Evolutionary conservation across 192 early-diverging fungal species (phyloP).

Genomic region (Backusella morwellensis): DNA sequence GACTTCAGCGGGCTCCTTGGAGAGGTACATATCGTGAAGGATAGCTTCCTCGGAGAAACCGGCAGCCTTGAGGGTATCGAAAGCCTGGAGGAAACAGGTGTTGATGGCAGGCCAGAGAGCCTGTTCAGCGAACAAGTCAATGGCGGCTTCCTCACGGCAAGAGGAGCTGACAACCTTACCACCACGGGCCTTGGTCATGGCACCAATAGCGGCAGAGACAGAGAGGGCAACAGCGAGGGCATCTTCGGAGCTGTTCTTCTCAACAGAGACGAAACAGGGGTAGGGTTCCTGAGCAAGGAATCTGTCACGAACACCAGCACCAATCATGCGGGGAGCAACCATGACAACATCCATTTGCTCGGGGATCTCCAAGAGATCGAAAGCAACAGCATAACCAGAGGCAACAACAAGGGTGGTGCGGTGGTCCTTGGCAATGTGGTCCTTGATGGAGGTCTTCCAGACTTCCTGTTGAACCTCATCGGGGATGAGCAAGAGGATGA

Average conservation of each 20-base stretch:
- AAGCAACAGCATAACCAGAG: conserved; percentile 20
- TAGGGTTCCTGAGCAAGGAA: conserved; percentile 20
- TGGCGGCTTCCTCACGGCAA: conserved; percentile 19
- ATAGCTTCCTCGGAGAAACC: conserved; percentile 22
- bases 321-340: conserved; percentile 24
- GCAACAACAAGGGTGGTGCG: conserved; percentile 17
- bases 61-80: conserved; percentile 13
- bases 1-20: conserved; percentile 19
- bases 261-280: conserved; percentile 21
- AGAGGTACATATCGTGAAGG: conserved; percentile 21
- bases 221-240: conserved; percentile 8
- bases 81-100: conserved; percentile 20
- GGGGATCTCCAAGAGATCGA: conserved; percentile 19
- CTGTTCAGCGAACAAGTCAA: conserved; percentile 19
- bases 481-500: conserved; percentile 18
- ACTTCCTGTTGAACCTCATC: conserved; percentile 22
- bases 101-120: conserved; percentile 24
- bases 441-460: conserved; percentile 13
- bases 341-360: conserved; percentile 19
- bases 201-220: conserved; percentile 11
- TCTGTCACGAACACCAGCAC: conserved; percentile 24
- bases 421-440: conserved; percentile 6
- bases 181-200: conserved; percentile 13
- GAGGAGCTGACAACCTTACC: conserved; percentile 11
- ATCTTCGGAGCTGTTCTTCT: background rate